Conservation (phyloP, 148 eudicot species). For the Fagopyrum esculentum region DNA sequence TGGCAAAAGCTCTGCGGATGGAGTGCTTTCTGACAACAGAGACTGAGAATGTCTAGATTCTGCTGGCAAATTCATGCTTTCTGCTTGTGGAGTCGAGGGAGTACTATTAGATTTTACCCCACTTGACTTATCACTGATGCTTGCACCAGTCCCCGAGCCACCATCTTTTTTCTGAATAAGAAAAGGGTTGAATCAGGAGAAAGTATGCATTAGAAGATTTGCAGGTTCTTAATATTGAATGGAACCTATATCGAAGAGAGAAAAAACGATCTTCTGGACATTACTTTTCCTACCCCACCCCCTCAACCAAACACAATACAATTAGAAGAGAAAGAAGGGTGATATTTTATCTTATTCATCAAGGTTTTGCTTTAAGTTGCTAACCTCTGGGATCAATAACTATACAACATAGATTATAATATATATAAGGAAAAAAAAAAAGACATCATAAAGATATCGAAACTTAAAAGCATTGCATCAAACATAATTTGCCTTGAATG, state of each 20-base stretch:
- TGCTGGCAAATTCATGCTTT: slow-evolving; percentile 45
- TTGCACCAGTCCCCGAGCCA: slow-evolving; percentile 53
- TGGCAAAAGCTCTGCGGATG: slow-evolving; percentile 49
- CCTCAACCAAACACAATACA: background rate
- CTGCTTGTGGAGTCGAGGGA: slow-evolving; percentile 94
- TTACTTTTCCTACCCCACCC: background rate
- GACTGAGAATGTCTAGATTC: slow-evolving; percentile 69
- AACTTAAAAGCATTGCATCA: background rate
- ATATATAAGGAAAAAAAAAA: background rate
- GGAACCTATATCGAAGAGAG: background rate
- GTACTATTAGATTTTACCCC: slow-evolving; percentile 73
- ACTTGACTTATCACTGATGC: slow-evolving; percentile 88
- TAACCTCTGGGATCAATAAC: background rate
- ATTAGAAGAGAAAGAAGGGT: background rate
- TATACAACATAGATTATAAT: background rate
- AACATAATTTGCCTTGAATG: background rate
- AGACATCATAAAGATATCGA: background rate
- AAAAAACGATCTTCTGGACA: background rate
- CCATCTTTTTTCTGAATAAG: slow-evolving; percentile 72
- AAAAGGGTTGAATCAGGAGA: background rate
- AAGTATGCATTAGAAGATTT: background rate
- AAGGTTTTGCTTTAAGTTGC: background rate
- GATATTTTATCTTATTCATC: background rate
- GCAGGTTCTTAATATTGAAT: background rate
- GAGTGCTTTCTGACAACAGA: slow-evolving; percentile 53